A percentile compares a stretch with the other conserved stretches of the same genome.
These are phyloP conservation scores for Alternaria sp. DNA, from an alignment of 2,329 filamentous ascomycete genomes.

Conservation along the genomic window DNA sequence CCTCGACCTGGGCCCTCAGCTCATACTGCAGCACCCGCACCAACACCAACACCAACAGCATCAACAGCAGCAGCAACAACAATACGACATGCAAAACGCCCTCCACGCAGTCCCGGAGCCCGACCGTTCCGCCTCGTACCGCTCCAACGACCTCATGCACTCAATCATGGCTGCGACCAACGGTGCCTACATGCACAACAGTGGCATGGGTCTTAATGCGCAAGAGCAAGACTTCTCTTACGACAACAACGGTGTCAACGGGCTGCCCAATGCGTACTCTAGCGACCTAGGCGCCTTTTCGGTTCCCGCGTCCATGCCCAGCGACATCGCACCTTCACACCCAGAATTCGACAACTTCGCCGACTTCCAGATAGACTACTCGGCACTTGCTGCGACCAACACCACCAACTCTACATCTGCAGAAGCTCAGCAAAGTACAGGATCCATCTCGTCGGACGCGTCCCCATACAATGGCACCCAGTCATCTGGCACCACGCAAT, in stretches of 20 bases:
- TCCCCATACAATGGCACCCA: constrained; percentile 46
- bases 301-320: constrained; percentile 29
- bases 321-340: constrained; percentile 27
- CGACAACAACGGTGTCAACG: constrained; percentile 20
- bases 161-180: constrained; percentile 46
- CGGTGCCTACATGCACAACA: constrained; percentile 42
- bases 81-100: constrained; percentile 43
- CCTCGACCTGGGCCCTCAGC: constrained; percentile 39
- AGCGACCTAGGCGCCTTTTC: constrained; percentile 32
- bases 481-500: constrained; percentile 39
- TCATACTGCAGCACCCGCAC: constrained; percentile 39
- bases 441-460: constrained; percentile 40
- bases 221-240: constrained; percentile 33
- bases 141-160: constrained; percentile 44
- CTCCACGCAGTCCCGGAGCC: constrained; percentile 45
- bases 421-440: constrained; percentile 39
- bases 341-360: constrained; percentile 32
- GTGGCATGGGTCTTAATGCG: constrained; percentile 27
- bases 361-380: constrained; percentile 38
- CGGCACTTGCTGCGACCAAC: constrained; percentile 29
- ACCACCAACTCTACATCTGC: constrained; percentile 28
- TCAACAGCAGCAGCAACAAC: constrained; percentile 34
- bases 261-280: constrained; percentile 27
- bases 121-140: constrained; percentile 32
- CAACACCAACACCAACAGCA: constrained; percentile 27